Conservation (phyloP, 2,329 filamentous ascomycete species). For the Colletotrichum lupini region DNA sequence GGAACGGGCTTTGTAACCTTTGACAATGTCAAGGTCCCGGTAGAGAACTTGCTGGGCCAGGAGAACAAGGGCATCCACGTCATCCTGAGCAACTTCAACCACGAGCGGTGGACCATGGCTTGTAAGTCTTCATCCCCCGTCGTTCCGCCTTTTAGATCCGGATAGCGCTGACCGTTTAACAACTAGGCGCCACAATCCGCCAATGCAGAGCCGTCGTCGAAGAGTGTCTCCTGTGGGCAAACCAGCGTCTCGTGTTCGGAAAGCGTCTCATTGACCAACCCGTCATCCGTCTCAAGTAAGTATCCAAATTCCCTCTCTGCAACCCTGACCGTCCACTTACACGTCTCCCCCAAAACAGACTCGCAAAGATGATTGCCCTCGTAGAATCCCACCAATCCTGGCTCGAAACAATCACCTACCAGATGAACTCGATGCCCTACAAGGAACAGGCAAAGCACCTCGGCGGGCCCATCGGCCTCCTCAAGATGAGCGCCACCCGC, state of each 20-base stretch:
- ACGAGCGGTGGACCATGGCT: constrained; percentile 83
- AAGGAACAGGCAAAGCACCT: constrained; percentile 79
- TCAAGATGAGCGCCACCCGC: constrained; percentile 83
- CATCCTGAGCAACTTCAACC: constrained; percentile 89
- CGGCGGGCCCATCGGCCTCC: constrained; percentile 82
- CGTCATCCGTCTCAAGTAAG: constrained; percentile 81
- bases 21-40: constrained; percentile 88
- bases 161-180: no score
- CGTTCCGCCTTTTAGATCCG: no score
- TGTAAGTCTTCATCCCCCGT: constrained; percentile 53
- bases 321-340: not conserved
- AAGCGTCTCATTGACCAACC: constrained; percentile 87
- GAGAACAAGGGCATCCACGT: constrained; percentile 90
- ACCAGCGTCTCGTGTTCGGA: constrained; percentile 86
- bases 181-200: constrained; percentile 64
- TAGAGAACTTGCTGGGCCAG: constrained; percentile 79
- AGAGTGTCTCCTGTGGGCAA: constrained; percentile 88
- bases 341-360: constrained; percentile 51
- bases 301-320: not conserved
- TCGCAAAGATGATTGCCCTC: constrained; percentile 88
- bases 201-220: constrained; percentile 77
- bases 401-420: constrained; percentile 86
- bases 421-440: constrained; percentile 90
- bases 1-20: constrained; percentile 85
- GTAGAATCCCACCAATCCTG: constrained; percentile 86